A percentile compares a stretch with the other conserved stretches of the same genome.
These are phyloP conservation scores for Aspergillus transmontanensis DNA, from an alignment of 2,329 filamentous ascomycete genomes.

Conservation along the genomic window DNA sequence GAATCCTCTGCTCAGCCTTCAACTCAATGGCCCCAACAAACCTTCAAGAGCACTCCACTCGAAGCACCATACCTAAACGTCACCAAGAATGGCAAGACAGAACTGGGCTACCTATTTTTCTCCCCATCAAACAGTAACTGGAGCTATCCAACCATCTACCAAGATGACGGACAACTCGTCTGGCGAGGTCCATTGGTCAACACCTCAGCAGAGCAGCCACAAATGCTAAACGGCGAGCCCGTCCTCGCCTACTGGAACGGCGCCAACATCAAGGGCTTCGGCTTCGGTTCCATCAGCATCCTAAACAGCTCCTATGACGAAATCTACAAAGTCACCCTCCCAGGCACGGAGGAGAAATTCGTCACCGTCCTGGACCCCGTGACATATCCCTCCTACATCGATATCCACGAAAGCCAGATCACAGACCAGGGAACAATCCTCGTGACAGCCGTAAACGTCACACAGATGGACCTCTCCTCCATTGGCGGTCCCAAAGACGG, in stretches of 20 bases:
- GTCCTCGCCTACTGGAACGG: slow-evolving; percentile 33
- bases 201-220: slow-evolving; percentile 22
- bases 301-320: slow-evolving; percentile 27
- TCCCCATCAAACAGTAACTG: slow-evolving; percentile 7
- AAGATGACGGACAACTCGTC: slow-evolving; percentile 29
- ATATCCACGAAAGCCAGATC: slow-evolving; percentile 28
- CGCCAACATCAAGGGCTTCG: slow-evolving; percentile 17
- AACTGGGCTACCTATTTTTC: slow-evolving; percentile 28
- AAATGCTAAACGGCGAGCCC: slow-evolving; percentile 22
- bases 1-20: not conserved
- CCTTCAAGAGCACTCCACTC: slow-evolving; percentile 17
- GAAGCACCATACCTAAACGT: slow-evolving; percentile 23
- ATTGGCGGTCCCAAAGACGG: slow-evolving; percentile 26
- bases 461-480: slow-evolving; percentile 22
- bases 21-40: slow-evolving; percentile 22
- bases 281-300: slow-evolving; percentile 22
- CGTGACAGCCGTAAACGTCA: slow-evolving; percentile 26
- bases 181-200: slow-evolving; percentile 25
- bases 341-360: slow-evolving; percentile 12
- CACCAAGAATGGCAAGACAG: slow-evolving; percentile 27
- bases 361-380: slow-evolving; percentile 14
- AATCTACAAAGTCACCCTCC: slow-evolving; percentile 24
- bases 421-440: slow-evolving; percentile 26
- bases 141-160: slow-evolving; percentile 24
- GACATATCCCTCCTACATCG: slow-evolving; percentile 23